Evolutionary conservation across 768 basidiomycete species (phyloP), one percentile per base, ranked within the genome.

Genomic region (Amanita pseudoporphyria): DNA sequence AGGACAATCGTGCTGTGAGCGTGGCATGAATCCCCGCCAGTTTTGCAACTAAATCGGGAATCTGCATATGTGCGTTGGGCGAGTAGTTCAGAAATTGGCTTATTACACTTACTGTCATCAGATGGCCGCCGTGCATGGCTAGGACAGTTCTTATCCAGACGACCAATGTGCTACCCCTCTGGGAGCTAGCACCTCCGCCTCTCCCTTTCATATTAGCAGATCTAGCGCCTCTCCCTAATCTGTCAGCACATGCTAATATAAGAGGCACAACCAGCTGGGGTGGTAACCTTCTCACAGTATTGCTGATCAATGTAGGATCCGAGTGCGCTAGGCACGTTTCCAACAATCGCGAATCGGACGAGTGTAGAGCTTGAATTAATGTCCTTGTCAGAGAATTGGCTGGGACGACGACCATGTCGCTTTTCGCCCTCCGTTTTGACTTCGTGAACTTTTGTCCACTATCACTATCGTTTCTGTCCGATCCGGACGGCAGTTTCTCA

Each of bases 301-400:
- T 88, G 40, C 82, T 77, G 52, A 99, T 86, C 41, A 99, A 71
- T 2, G 70, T 64, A n/a, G 76, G 70, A 58, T 94, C 84, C 14
- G 90, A 86, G 65, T 97, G 88, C 1, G 79, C 71, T 26, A 95
- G 67, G 67, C 93, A 95, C 21, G 84, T 84, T 61, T 96, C 90
- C 52, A 98, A 69, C 32, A 98, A 70, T 9, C 80, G 79, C 2
- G 87, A 78, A 70, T 99, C 96, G 16, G 87, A 84, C 1, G 96
- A 97, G 63, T 99, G 96, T 22, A 99, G 68, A 0, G 96, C 95
- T 68, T 99, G 96, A 51, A 95, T 88, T 43, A 99, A 75, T 22
- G 95, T 94, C 49, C 92, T 84, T 22, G 95, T 90, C 52, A 98
- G 76, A 0, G 95, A 94, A 55, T 84, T 81, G 1, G 90, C 81